A percentile compares a stretch with the other conserved stretches of the same genome.
Conservation (phyloP, 768 basidiomycete genomes). For the Boletus insuetus region DNA sequence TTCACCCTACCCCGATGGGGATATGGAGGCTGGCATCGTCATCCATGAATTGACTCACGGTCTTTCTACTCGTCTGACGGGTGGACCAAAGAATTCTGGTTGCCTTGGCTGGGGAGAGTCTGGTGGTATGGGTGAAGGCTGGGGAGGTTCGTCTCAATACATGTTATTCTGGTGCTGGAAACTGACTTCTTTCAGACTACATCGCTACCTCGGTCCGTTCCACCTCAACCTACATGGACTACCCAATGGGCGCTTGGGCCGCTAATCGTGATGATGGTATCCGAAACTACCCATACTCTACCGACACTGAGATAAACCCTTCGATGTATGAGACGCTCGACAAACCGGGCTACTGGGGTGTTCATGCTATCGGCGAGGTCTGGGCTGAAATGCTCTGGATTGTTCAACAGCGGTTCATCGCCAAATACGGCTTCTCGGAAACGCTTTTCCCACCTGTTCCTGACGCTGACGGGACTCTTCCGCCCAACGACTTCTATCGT, state of each 20-base stretch:
- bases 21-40: slow-evolving; percentile 95
- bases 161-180: background rate
- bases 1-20: slow-evolving; percentile 89
- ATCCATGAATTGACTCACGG: slow-evolving; percentile 91
- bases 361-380: slow-evolving; percentile 90
- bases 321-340: slow-evolving; percentile 94
- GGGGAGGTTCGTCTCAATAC: slow-evolving; percentile 59
- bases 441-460: slow-evolving; percentile 80
- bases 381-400: slow-evolving; percentile 94
- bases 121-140: slow-evolving; percentile 98
- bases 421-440: slow-evolving; percentile 77
- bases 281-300: slow-evolving; percentile 86
- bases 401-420: slow-evolving; percentile 68
- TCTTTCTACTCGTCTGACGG: slow-evolving; percentile 89
- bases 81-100: slow-evolving; percentile 88
- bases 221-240: slow-evolving; percentile 68
- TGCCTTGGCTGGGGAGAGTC: slow-evolving; percentile 96
- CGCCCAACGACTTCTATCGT: slow-evolving; percentile 70
- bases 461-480: slow-evolving; percentile 58
- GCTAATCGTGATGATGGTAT: slow-evolving; percentile 76
- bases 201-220: slow-evolving; percentile 86
- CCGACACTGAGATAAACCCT: slow-evolving; percentile 75
- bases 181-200: slow-evolving; percentile 49
- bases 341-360: slow-evolving; percentile 91
- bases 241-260: slow-evolving; percentile 95